Conservation (phyloP, 768 basidiomycete species). For the Suillus sp. region DNA sequence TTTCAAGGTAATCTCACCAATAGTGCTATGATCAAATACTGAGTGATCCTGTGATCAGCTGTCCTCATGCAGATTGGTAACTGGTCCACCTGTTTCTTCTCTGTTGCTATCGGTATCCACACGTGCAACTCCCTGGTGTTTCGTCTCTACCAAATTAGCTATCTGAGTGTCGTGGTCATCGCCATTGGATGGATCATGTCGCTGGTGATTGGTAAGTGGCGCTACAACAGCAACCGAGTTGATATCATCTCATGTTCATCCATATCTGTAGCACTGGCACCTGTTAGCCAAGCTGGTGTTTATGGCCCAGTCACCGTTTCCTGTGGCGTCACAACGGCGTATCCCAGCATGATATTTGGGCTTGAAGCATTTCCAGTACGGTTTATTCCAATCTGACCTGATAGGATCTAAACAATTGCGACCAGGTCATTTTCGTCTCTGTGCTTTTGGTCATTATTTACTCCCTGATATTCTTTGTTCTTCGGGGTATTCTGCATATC, state of each 20-base stretch:
- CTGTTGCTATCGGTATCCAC: slow-evolving; percentile 63
- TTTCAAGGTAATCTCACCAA: slow-evolving; percentile 53
- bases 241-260: slow-evolving; percentile 4
- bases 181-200: slow-evolving; percentile 57
- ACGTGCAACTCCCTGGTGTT: slow-evolving; percentile 69
- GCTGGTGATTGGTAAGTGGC: slow-evolving; percentile 50
- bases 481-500: slow-evolving; percentile 57
- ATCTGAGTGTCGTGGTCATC: slow-evolving; percentile 47
- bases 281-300: slow-evolving; percentile 38
- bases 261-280: slow-evolving; percentile 37
- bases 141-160: slow-evolving; percentile 50
- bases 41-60: slow-evolving; percentile 37
- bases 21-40: slow-evolving; percentile 5
- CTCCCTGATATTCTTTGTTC: slow-evolving; percentile 59
- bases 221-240: neutral
- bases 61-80: slow-evolving; percentile 63
- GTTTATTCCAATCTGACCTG: slow-evolving; percentile 4
- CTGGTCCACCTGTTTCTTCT: slow-evolving; percentile 65
- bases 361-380: slow-evolving; percentile 67
- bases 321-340: slow-evolving; percentile 51
- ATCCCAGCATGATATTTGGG: slow-evolving; percentile 46
- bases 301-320: slow-evolving; percentile 56
- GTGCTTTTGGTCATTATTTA: slow-evolving; percentile 58
- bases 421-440: slow-evolving; percentile 60
- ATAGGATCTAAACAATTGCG: slow-evolving; percentile 10